A percentile compares a stretch with the other conserved stretches of the same genome.
Conservation (phyloP, 495 filamentous ascomycete species). For the Penicillium egyptiacum region DNA sequence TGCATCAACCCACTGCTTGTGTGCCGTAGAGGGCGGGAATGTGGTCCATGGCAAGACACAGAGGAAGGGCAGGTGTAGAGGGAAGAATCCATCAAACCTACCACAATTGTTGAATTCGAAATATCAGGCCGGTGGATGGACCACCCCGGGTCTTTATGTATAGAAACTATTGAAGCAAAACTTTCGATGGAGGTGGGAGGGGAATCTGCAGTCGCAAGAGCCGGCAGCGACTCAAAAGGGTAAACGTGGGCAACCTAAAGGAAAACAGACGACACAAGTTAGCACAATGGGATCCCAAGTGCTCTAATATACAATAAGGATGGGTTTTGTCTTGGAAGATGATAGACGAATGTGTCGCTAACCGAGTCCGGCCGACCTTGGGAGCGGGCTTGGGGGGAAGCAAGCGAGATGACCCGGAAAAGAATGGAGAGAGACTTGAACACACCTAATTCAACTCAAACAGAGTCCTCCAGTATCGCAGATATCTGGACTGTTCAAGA, state of each 20-base stretch:
- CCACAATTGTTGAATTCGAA: conserved; percentile 38
- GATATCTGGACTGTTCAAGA: conserved; percentile 22
- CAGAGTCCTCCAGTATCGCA: conserved; percentile 34
- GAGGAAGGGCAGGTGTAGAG: conserved; percentile 28
- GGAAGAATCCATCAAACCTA: conserved; percentile 46
- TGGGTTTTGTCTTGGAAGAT: conserved; percentile 17
- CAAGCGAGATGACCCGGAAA: conserved; percentile 42
- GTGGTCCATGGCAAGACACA: conserved; percentile 29
- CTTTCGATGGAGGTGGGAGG: conserved; percentile 41
- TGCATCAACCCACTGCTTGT: conserved; percentile 44
- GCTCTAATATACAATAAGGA: conserved; percentile 23
- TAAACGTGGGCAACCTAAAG: conserved; percentile 30
- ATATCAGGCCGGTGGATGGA: conserved; percentile 35
- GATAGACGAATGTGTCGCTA: conserved; percentile 30
- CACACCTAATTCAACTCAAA: conserved; percentile 39
- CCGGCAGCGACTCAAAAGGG: conserved; percentile 40
- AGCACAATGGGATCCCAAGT: conserved; percentile 29
- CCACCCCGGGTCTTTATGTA: conserved; percentile 39
- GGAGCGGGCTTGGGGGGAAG: conserved; percentile 30
- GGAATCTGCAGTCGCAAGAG: conserved; percentile 44
- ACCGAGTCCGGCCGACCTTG: conserved; percentile 39
- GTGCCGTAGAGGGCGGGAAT: conserved; percentile 31
- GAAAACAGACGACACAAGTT: conserved; percentile 22
- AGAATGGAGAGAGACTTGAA: conserved; percentile 40
- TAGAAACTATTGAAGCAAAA: conserved; percentile 33